Conservation (phyloP, 1,139 yeast species). For the Kodamaea plutei region DNA sequence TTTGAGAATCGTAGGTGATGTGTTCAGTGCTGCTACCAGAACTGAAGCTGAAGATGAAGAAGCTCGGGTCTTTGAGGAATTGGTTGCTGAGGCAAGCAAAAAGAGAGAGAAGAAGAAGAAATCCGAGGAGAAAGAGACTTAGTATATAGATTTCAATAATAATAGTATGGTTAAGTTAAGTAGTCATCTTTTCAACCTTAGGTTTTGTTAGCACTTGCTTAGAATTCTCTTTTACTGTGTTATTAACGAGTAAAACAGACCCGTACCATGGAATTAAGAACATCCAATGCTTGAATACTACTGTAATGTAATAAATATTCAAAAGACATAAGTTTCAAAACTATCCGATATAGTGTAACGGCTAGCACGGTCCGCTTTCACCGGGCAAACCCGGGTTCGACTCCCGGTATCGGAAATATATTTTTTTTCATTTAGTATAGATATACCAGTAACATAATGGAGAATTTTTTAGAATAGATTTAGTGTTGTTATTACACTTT, state of each 20-base stretch:
- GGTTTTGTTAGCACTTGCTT: background rate
- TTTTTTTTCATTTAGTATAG: too few species aligned
- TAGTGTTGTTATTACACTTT: too few species aligned
- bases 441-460: too few species aligned
- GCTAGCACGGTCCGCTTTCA: slow-evolving; percentile 83
- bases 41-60: slow-evolving; percentile 88
- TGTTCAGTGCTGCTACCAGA: slow-evolving; percentile 63
- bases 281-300: too few species aligned
- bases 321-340: too few species aligned
- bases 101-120: slow-evolving; percentile 57
- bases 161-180: background rate
- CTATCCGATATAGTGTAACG: slow-evolving; percentile 75
- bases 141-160: background rate
- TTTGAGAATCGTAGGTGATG: slow-evolving; percentile 65
- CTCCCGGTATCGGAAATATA: slow-evolving; percentile 77
- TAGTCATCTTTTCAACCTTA: background rate
- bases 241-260: too few species aligned
- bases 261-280: too few species aligned
- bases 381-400: slow-evolving; percentile 83
- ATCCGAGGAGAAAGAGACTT: background rate
- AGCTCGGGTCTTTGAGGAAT: slow-evolving; percentile 83
- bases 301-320: too few species aligned
- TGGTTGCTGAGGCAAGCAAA: slow-evolving; percentile 87
- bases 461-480: too few species aligned
- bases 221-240: too few species aligned